Base-by-base conservation (phyloP, 2,329 filamentous ascomycete species). In the Lecanicillium sp. region DNA sequence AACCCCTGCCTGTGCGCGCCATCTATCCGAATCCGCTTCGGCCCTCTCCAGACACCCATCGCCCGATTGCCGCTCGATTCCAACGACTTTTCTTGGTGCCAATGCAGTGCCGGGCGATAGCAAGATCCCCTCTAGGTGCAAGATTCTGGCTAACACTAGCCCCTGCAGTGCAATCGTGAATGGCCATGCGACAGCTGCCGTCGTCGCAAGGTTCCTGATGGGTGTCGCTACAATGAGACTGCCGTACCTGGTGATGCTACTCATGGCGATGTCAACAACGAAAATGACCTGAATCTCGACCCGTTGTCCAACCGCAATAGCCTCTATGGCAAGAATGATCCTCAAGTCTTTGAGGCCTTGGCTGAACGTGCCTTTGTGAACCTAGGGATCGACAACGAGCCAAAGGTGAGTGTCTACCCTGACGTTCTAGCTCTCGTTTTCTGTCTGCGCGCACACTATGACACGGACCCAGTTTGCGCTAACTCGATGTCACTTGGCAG, bases 181-280 rank as follows among this genome's bases (percentile, higher is more conserved):
- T 58, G 53, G 52, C 56, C 56, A 9, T 58, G 56, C 45, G 49
- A 55, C 41, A 51, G 55, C 30, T 58, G 56, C 33, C 48, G 53
- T 29, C 50, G 51, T 13, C 54, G 56, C 35, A 55, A 54, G 42
- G 50, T 56, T 9, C 48, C 52, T 17, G 48, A 53, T 17, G 46
- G 51, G 34, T 58, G 55, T 36, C 48, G 45, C 22, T 58, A 55
- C 37, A 49, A 42, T 38, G 43, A 47, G 28, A 36, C 43, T 9
- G 42, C 22, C 1, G 7, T 34, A n/a, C 17, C 40, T n/a, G 20
- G 37, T 4, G 43, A 48, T 17, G 30, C 38, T 25, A 36, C 43
- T 16, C 16, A 38, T 22, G 18, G 34, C 14, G 14, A 15, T 13
- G 15, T 14, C 20, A 17, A 29, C 4, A 33, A 38, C 9, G 36